A percentile compares a stretch with the other conserved stretches of the same genome.
These are phyloP conservation scores for Dujonia santamariae DNA, from an alignment of 1,139 yeast genomes.

Conservation along the genomic window DNA sequence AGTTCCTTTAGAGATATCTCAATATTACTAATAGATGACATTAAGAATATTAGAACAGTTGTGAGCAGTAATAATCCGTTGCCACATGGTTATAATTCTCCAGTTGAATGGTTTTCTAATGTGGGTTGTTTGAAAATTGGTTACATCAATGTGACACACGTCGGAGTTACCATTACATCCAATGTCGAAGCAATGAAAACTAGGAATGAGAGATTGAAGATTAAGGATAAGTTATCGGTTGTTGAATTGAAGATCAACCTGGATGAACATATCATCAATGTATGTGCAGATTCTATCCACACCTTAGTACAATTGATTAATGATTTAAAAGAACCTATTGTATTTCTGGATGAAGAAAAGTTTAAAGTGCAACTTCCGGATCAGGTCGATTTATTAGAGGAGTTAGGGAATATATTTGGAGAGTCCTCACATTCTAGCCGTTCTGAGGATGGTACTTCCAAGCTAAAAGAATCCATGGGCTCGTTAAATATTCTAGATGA, in stretches of 20 bases:
- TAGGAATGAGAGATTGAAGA: conserved; percentile 19
- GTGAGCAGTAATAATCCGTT: conserved; percentile 11
- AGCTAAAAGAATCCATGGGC: too few relatives aligned
- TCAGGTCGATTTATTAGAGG: conserved; percentile 47
- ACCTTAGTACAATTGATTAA: conserved; percentile 63
- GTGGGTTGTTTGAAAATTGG: conserved; percentile 50
- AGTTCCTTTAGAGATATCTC: conserved; percentile 45
- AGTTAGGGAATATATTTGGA: conserved; percentile 31
- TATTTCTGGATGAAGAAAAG: conserved; percentile 55
- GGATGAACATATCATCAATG: conserved; percentile 49
- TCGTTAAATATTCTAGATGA: conserved; percentile 25
- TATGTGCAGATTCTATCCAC: conserved; percentile 86
- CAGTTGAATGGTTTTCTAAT: conserved; percentile 22
- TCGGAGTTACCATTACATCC: conserved; percentile 37
- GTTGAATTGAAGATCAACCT: conserved; percentile 46
- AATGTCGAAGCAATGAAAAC: conserved; percentile 19
- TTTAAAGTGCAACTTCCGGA: conserved; percentile 36
- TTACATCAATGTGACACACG: conserved; percentile 35
- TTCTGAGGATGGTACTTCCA: too few relatives aligned
- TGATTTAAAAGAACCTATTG: conserved; percentile 69
- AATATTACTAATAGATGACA: conserved; percentile 59
- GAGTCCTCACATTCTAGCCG: background rate
- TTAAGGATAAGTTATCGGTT: conserved; percentile 21
- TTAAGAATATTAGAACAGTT: conserved; percentile 27
- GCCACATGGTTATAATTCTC: conserved; percentile 2